Evolutionary conservation across 2,329 filamentous ascomycete species (phyloP).

Genomic region (Fusarium chlamydosporum): DNA sequence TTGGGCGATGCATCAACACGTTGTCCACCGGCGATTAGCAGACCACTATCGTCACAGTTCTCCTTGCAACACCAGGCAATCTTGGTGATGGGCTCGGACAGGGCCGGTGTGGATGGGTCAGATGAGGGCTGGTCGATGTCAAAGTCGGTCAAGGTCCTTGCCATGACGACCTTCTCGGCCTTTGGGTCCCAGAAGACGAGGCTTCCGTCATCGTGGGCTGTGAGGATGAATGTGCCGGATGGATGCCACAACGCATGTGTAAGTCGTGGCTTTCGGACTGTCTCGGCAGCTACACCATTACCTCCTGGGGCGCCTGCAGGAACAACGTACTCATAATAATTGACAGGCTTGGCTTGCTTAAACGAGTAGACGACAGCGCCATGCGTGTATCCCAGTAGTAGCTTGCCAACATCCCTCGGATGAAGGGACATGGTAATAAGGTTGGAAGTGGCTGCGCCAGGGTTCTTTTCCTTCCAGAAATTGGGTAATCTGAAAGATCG

Average conservation of each 20-base stretch:
- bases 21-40: slow-evolving; percentile 88
- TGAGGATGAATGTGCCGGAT: slow-evolving; percentile 89
- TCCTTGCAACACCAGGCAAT: slow-evolving; percentile 95
- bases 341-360: slow-evolving; percentile 85
- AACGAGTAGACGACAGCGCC: slow-evolving; percentile 94
- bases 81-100: slow-evolving; percentile 81
- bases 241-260: slow-evolving; percentile 95
- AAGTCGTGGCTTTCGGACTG: slow-evolving; percentile 77
- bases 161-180: slow-evolving; percentile 86
- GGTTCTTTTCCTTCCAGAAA: slow-evolving; percentile 83
- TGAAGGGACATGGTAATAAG: slow-evolving; percentile 88
- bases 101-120: slow-evolving; percentile 65
- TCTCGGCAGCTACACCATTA: slow-evolving; percentile 74
- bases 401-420: slow-evolving; percentile 90
- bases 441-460: slow-evolving; percentile 70
- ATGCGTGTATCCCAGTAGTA: slow-evolving; percentile 90
- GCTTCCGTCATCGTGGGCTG: slow-evolving; percentile 90
- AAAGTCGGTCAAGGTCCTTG: slow-evolving; percentile 81
- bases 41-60: slow-evolving; percentile 92
- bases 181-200: slow-evolving; percentile 95
- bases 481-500: slow-evolving; percentile 86
- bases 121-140: slow-evolving; percentile 78
- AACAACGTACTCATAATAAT: slow-evolving; percentile 87
- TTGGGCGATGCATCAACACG: slow-evolving; percentile 76
- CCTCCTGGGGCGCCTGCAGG: slow-evolving; percentile 88